Conservation (phyloP, 1,284 basidiomycete genomes). For the Ceratobasidium sp. region DNA sequence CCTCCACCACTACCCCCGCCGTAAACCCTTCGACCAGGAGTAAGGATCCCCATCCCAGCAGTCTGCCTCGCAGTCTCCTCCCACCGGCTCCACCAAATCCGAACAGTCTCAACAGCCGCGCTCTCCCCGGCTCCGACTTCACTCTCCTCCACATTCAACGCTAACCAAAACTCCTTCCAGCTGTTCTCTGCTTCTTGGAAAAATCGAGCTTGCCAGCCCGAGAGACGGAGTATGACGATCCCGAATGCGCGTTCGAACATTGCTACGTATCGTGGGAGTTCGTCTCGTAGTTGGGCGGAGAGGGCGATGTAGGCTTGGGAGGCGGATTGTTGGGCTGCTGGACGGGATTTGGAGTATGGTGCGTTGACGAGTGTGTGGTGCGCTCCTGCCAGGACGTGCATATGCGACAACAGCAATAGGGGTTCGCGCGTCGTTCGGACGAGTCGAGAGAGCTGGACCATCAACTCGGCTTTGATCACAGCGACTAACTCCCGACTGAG, state of each 20-base stretch:
- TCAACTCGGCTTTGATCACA: slow-evolving; percentile 69
- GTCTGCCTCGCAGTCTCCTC: slow-evolving; percentile 37
- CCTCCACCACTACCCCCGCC: no score
- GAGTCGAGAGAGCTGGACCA: slow-evolving; percentile 69
- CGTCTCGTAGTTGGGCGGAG: slow-evolving; percentile 73
- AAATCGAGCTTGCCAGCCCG: slow-evolving; percentile 69
- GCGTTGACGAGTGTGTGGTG: slow-evolving; percentile 60
- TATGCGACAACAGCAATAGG: slow-evolving; percentile 66
- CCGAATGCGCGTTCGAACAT: slow-evolving; percentile 70
- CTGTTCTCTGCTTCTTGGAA: slow-evolving; percentile 69
- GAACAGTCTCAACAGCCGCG: slow-evolving; percentile 45
- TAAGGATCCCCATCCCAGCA: slow-evolving; percentile 14
- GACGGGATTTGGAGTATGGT: slow-evolving; percentile 65
- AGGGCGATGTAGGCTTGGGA: slow-evolving; percentile 80
- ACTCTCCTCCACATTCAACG: slow-evolving; percentile 72
- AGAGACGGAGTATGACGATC: slow-evolving; percentile 62
- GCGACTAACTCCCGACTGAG: slow-evolving; percentile 46
- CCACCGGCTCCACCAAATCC: slow-evolving; percentile 47
- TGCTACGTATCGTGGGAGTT: slow-evolving; percentile 74
- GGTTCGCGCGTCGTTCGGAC: slow-evolving; percentile 71
- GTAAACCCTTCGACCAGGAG: slow-evolving; percentile 2
- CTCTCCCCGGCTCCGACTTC: slow-evolving; percentile 41
- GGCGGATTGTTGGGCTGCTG: slow-evolving; percentile 70
- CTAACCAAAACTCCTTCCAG: slow-evolving; percentile 84
- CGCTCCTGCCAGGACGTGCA: slow-evolving; percentile 75